A percentile compares a stretch with the other conserved stretches of the same genome.
Conservation (phyloP, 768 basidiomycete genomes). For the Tremella mesenterica region DNA sequence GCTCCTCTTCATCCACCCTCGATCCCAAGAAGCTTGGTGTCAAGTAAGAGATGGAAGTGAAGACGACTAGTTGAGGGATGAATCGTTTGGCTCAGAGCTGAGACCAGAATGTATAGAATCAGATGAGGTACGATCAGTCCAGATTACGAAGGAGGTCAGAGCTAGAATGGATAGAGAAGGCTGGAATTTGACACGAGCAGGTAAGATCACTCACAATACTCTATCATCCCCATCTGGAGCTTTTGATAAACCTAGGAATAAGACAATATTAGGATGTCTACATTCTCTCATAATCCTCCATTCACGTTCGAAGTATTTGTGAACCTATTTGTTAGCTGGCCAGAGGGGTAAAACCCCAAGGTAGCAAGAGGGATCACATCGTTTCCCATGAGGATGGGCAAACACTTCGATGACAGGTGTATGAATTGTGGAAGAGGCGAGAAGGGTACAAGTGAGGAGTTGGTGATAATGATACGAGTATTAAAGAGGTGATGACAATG, state of each 20-base stretch:
- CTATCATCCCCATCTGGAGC: constrained; percentile 34
- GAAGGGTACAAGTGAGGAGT: background rate
- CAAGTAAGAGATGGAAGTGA: constrained; percentile 54
- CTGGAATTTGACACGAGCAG: too few relatives aligned
- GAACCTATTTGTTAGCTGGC: constrained; percentile 32
- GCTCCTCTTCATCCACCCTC: too few relatives aligned
- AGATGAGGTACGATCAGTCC: too few relatives aligned
- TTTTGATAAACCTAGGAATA: constrained; percentile 62
- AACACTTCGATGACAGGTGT: background rate
- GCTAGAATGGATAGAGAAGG: too few relatives aligned
- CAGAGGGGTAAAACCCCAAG: background rate
- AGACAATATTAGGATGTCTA: constrained; percentile 83
- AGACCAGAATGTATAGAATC: too few relatives aligned
- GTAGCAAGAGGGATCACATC: background rate
- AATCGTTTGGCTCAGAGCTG: too few relatives aligned
- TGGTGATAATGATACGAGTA: too few relatives aligned
- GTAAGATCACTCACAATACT: constrained; percentile 40
- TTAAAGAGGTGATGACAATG: too few relatives aligned
- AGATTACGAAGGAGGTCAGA: too few relatives aligned
- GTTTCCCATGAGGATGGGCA: background rate
- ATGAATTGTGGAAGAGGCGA: background rate
- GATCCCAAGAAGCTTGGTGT: constrained; percentile 35
- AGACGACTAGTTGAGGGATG: too few relatives aligned
- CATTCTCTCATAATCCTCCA: constrained; percentile 92
- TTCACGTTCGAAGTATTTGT: constrained; percentile 98